Conservation (phyloP, 164 flowering plant species). For the Annona cherimola region DNA sequence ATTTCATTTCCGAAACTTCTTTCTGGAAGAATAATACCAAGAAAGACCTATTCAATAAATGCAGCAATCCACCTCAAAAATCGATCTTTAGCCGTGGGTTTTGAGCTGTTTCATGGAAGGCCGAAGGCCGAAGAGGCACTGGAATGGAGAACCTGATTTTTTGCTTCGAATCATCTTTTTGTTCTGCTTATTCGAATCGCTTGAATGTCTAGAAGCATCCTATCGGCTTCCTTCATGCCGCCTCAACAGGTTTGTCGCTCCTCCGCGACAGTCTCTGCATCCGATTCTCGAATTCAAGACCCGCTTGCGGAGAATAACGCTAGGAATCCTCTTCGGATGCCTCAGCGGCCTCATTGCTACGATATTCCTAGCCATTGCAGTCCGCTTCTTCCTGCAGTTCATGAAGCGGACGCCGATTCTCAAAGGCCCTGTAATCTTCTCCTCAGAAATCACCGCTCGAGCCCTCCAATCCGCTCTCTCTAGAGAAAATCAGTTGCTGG, state of each 20-base stretch:
- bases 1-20: too few species aligned
- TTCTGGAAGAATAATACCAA: too few species aligned
- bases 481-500: too few species aligned
- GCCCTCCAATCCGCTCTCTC: too few species aligned
- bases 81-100: neutral
- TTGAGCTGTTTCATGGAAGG: slow-evolving; percentile 24
- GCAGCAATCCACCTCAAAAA: neutral
- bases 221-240: neutral
- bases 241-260: slow-evolving; percentile 15
- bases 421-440: slow-evolving; percentile 84
- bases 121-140: slow-evolving; percentile 2
- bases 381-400: slow-evolving; percentile 44
- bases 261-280: slow-evolving; percentile 28
- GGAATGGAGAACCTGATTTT: slow-evolving; percentile 11
- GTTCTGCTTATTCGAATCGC: slow-evolving; percentile 18
- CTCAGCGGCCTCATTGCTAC: slow-evolving; percentile 51
- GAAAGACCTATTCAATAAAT: neutral
- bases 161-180: slow-evolving; percentile 18
- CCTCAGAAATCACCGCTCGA: slow-evolving; percentile 68
- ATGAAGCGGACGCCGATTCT: slow-evolving; percentile 65
- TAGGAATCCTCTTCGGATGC: slow-evolving; percentile 57
- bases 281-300: slow-evolving; percentile 21
- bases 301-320: slow-evolving; percentile 33
- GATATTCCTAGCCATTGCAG: slow-evolving; percentile 35
- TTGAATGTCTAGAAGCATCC: slow-evolving; percentile 25